Evolutionary conservation across 2,329 filamentous ascomycete species (phyloP).

Genomic region (Fusarium bactridioides): DNA sequence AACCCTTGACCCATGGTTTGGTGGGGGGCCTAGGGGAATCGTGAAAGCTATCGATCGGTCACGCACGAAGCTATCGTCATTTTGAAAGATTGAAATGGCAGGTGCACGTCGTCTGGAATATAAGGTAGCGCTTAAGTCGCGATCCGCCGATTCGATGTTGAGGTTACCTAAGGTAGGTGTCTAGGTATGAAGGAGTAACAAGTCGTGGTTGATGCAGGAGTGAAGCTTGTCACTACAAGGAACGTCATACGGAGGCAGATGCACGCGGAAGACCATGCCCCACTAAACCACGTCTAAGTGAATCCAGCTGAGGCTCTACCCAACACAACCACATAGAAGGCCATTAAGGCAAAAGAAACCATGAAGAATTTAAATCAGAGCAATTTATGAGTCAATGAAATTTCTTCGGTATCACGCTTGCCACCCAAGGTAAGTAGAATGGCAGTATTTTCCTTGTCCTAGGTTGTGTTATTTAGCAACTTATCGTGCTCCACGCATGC

Average conservation of each 20-base stretch:
- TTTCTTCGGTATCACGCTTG: background rate
- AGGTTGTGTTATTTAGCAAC: background rate
- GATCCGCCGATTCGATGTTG: background rate
- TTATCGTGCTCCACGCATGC: background rate
- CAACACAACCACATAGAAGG: background rate
- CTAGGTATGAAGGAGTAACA: background rate
- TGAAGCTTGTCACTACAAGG: constrained; percentile 9
- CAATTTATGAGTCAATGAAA: background rate
- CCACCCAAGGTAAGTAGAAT: background rate
- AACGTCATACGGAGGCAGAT: constrained; percentile 25
- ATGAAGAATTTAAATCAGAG: background rate
- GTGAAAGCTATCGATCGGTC: constrained; percentile 38
- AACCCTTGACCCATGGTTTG: constrained; percentile 91
- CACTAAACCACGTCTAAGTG: background rate
- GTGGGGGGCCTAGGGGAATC: constrained; percentile 22
- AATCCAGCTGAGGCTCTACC: background rate
- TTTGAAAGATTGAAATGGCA: constrained; percentile 18
- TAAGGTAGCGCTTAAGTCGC: background rate
- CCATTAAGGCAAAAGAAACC: background rate
- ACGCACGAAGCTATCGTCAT: constrained; percentile 36
- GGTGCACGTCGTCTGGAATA: background rate
- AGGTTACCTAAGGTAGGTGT: background rate
- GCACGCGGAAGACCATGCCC: constrained; percentile 16
- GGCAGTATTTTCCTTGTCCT: background rate
- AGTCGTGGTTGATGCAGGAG: background rate